A percentile compares a stretch with the other conserved stretches of the same genome.
phyloP scores from a whole-genome alignment of 306 rosid species.

The Prunus campanulata region DNA sequence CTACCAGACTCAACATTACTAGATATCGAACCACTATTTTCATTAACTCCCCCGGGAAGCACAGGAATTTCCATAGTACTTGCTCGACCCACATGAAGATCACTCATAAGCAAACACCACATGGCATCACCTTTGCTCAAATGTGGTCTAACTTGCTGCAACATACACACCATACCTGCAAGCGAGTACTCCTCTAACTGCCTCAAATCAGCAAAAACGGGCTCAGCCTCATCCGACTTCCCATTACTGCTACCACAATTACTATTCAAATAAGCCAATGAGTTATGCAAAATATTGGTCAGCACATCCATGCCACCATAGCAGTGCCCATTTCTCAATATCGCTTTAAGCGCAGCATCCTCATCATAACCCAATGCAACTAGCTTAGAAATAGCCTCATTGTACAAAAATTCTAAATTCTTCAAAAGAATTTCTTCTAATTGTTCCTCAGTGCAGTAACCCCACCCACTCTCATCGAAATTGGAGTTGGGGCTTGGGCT shows the following conservation, averaged over 20 bases:
- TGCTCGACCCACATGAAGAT: constrained; percentile 89
- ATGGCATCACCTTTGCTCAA: constrained; percentile 92
- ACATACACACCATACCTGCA: constrained; percentile 80
- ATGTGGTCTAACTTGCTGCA: constrained; percentile 76
- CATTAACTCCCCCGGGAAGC: constrained; percentile 36
- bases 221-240: constrained; percentile 55
- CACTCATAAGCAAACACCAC: constrained; percentile 97
- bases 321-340: constrained; percentile 78
- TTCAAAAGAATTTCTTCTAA: constrained; percentile 78
- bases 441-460: constrained; percentile 92
- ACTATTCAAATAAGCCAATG: constrained; percentile 65
- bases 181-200: constrained; percentile 83
- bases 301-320: constrained; percentile 83
- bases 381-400: constrained; percentile 77
- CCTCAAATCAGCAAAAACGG: constrained; percentile 67
- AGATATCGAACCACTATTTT: constrained; percentile 25
- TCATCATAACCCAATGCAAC: constrained; percentile 74
- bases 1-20: constrained; percentile 38
- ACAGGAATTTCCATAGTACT: constrained; percentile 74
- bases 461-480: constrained; percentile 71
- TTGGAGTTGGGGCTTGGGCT: constrained; percentile 29
- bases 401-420: constrained; percentile 58
- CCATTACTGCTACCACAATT: constrained; percentile 32
- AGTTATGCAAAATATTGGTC: constrained; percentile 69
- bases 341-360: constrained; percentile 62